Percentiles rank a stretch among this genome's conserved stretches.
phyloP scores from a whole-genome alignment of 768 basidiomycete species.

The Sutorius australiensis region DNA sequence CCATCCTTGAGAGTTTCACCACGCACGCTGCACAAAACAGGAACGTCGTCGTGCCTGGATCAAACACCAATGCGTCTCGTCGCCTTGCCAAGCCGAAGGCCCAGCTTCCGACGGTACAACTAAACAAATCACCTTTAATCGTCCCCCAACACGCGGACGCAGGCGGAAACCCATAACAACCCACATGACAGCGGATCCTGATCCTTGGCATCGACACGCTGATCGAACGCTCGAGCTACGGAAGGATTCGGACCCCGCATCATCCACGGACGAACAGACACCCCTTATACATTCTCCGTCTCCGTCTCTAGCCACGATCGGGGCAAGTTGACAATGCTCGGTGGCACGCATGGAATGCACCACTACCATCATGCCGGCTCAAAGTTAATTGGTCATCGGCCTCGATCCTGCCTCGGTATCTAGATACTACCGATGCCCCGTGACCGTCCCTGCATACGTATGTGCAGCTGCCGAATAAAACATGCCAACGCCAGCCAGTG shows the following conservation, averaged over 20 bases:
- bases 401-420: background rate
- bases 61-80: background rate
- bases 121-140: background rate
- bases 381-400: background rate
- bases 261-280: background rate
- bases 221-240: constrained; percentile 1
- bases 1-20: background rate
- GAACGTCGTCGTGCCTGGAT: constrained; percentile 11
- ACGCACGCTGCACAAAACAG: background rate
- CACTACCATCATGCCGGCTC: background rate
- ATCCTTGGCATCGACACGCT: constrained; percentile 3
- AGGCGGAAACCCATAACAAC: constrained; percentile 9
- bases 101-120: constrained; percentile 1
- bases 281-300: background rate
- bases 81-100: background rate
- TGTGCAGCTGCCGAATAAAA: background rate
- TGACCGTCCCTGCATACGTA: background rate
- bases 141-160: constrained; percentile 2
- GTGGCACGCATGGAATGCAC: background rate
- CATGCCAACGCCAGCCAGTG: background rate
- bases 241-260: constrained; percentile 11
- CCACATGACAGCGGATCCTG: constrained; percentile 10
- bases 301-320: constrained; percentile 5
- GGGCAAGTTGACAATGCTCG: constrained; percentile 5
- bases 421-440: background rate